Conservation (phyloP, 2,329 filamentous ascomycete genomes). For the Exophiala xenobiotica region DNA sequence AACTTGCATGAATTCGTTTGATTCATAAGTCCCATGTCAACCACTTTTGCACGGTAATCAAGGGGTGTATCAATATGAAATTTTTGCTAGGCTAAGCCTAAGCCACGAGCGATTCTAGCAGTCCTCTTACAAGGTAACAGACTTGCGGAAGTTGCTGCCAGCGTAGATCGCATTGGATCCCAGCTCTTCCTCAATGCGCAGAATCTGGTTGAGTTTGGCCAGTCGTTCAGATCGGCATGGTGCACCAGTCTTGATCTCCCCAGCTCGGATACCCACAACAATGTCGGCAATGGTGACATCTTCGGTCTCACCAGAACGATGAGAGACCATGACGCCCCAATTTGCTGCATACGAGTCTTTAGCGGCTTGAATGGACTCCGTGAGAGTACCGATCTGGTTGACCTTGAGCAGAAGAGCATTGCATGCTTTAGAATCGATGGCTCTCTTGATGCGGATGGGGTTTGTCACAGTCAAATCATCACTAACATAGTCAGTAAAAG, state of each 20-base stretch:
- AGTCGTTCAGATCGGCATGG: conserved; percentile 95
- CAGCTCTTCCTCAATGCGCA: conserved; percentile 99
- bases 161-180: conserved; percentile 88
- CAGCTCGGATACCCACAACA: conserved; percentile 90
- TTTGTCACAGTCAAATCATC: conserved; percentile 99
- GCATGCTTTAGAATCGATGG: conserved; percentile 97
- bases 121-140: conserved; percentile 76
- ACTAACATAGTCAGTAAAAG: conserved; percentile 42
- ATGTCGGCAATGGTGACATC: conserved; percentile 99
- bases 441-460: conserved; percentile 98
- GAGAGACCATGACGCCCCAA: conserved; percentile 99
- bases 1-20: neutral
- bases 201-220: conserved; percentile 99
- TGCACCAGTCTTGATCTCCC: conserved; percentile 99
- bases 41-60: neutral
- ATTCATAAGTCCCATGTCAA: neutral
- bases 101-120: neutral
- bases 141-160: conserved; percentile 84
- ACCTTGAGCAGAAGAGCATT: conserved; percentile 98
- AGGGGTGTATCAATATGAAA: neutral
- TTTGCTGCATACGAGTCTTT: conserved; percentile 95
- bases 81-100: neutral
- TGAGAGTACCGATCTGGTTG: conserved; percentile 99
- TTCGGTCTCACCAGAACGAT: conserved; percentile 98
- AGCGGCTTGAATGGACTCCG: conserved; percentile 97